Evolutionary conservation across 2,329 filamentous ascomycete genomes (phyloP).

Genomic region (Bipolaris cookei): DNA sequence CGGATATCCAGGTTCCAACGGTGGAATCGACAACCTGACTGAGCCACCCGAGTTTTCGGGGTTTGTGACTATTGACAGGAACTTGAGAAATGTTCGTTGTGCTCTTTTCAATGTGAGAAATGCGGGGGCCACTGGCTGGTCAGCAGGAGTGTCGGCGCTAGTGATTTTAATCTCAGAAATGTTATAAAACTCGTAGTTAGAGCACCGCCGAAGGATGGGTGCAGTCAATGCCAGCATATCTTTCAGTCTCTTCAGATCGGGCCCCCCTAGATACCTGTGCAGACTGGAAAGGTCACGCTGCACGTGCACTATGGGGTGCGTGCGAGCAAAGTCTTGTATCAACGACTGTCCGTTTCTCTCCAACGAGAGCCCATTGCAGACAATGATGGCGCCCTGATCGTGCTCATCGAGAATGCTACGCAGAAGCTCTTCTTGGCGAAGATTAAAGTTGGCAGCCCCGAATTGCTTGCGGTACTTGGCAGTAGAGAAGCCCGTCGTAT

Average conservation of each 20-base stretch:
- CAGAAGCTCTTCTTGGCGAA: slow-evolving; percentile 67
- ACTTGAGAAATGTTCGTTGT: slow-evolving; percentile 73
- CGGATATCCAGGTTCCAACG: slow-evolving; percentile 69
- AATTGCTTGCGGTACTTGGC: slow-evolving; percentile 68
- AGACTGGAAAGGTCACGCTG: slow-evolving; percentile 70
- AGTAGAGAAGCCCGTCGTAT: slow-evolving; percentile 67
- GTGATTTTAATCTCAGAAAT: slow-evolving; percentile 61
- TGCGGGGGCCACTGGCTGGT: slow-evolving; percentile 55
- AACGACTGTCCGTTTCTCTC: slow-evolving; percentile 67
- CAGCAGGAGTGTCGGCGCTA: slow-evolving; percentile 21
- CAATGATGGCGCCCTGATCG: slow-evolving; percentile 68
- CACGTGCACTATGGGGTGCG: slow-evolving; percentile 74
- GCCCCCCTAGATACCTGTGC: slow-evolving; percentile 63
- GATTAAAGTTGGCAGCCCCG: slow-evolving; percentile 67
- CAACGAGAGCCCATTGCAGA: slow-evolving; percentile 73
- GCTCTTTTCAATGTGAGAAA: slow-evolving; percentile 72
- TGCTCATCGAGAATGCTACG: slow-evolving; percentile 66
- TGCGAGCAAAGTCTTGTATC: slow-evolving; percentile 66
- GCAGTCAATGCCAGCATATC: slow-evolving; percentile 65
- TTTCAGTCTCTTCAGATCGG: slow-evolving; percentile 62
- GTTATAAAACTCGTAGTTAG: slow-evolving; percentile 80
- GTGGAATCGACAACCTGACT: slow-evolving; percentile 51
- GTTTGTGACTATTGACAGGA: slow-evolving; percentile 66
- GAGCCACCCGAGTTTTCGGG: slow-evolving; percentile 50
- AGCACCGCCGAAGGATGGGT: slow-evolving; percentile 68